Percentiles rank a stretch among this genome's conserved stretches.
Evolutionary conservation across 1,284 basidiomycete species (phyloP).

Genomic region (Trichosporon coremiiforme): DNA sequence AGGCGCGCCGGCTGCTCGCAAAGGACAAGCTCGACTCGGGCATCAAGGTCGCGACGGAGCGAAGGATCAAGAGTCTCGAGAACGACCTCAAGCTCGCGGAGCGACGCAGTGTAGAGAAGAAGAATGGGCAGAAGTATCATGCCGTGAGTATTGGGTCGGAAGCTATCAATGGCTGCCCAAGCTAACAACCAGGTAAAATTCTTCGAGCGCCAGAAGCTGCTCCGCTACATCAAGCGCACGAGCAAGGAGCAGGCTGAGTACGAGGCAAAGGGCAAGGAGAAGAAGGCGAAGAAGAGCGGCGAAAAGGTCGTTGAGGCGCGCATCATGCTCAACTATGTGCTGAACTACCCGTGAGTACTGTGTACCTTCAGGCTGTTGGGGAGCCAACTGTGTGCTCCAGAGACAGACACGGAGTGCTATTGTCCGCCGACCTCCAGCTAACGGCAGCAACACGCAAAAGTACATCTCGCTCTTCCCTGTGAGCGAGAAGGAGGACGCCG

Average conservation of each 20-base stretch:
- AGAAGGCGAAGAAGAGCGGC: conserved; percentile 54
- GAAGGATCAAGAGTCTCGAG: conserved; percentile 72
- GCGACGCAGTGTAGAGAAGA: conserved; percentile 66
- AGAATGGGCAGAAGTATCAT: conserved; percentile 74
- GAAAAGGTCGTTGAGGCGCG: conserved; percentile 64
- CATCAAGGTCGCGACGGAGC: conserved; percentile 73
- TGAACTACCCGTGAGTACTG: conserved; percentile 62
- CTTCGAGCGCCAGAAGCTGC: conserved; percentile 81
- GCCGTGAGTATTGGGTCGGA: conserved; percentile 56
- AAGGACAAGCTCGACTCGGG: conserved; percentile 78
- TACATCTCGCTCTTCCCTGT: conserved; percentile 84
- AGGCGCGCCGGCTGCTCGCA: conserved; percentile 73
- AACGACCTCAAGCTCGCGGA: conserved; percentile 70
- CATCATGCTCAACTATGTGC: conserved; percentile 77
- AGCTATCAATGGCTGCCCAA: too few species aligned
- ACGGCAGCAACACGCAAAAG: conserved; percentile 70
- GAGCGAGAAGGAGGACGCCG: conserved; percentile 18
- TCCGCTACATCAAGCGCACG: conserved; percentile 68
- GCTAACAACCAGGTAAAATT: conserved; percentile 65
- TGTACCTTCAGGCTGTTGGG: too few species aligned
- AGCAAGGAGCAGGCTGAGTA: conserved; percentile 60
- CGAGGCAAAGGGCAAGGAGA: conserved; percentile 54
- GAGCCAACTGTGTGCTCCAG: too few species aligned
- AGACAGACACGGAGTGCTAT: too few species aligned
- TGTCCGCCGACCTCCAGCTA: not conserved